phyloP scores from a whole-genome alignment of 2,329 filamentous ascomycete genomes.

The Zymoseptoria tritici region DNA sequence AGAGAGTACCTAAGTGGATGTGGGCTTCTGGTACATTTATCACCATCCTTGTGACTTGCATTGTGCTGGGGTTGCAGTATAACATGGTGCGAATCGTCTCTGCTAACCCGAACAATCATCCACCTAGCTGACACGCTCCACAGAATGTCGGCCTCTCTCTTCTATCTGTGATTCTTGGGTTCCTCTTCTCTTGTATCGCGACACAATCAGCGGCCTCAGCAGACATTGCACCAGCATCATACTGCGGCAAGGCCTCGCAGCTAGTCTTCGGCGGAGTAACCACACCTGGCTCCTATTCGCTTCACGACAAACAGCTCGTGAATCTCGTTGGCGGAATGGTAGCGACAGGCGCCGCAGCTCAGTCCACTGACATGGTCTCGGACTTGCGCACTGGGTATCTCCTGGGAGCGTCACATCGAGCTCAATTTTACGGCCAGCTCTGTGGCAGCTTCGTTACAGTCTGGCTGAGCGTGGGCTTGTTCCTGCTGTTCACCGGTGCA shows the following conservation, averaged over 20 bases:
- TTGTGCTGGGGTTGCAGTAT: no score
- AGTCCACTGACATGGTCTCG: conserved; percentile 44
- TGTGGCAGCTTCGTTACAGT: conserved; percentile 55
- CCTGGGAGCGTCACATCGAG: conserved; percentile 52
- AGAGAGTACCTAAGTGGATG: conserved; percentile 45
- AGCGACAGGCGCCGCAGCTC: conserved; percentile 27
- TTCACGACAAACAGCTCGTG: conserved; percentile 50
- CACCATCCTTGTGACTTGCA: conserved; percentile 35
- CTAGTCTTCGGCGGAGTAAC: conserved; percentile 58
- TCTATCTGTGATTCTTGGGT: no score
- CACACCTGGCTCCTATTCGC: conserved; percentile 41
- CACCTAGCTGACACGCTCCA: no score
- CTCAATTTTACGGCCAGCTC: conserved; percentile 58
- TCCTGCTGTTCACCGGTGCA: no score
- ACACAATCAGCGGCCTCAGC: conserved; percentile 50
- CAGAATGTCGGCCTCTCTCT: no score
- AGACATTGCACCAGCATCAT: conserved; percentile 48
- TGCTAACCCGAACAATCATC: no score
- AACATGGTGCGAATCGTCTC: no score
- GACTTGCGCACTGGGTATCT: conserved; percentile 62
- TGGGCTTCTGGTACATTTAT: conserved; percentile 42
- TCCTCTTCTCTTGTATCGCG: conserved; percentile 37
- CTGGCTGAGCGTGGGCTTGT: conserved; percentile 49
- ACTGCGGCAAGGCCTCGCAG: conserved; percentile 57
- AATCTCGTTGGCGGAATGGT: conserved; percentile 53